Percentiles rank a stretch among this genome's conserved stretches.
Conservation (phyloP, 768 basidiomycete genomes). For the Tylopilus sp. region DNA sequence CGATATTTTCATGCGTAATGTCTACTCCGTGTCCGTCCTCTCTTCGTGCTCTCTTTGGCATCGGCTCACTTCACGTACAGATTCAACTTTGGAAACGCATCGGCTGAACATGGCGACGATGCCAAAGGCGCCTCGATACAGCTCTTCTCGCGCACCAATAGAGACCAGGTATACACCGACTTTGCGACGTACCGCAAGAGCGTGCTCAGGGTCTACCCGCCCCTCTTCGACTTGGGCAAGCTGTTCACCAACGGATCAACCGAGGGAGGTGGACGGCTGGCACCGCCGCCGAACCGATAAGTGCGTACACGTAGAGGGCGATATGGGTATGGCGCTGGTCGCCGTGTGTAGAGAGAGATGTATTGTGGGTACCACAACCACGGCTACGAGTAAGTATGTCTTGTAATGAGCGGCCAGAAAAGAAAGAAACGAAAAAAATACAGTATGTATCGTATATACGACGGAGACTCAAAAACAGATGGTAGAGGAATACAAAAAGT, state of each 20-base stretch:
- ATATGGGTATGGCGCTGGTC: not conserved
- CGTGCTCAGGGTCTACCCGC: constrained; percentile 16
- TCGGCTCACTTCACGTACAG: constrained; percentile 13
- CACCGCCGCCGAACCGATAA: constrained; percentile 3
- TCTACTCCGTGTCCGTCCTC: constrained; percentile 38
- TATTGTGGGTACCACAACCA: not conserved
- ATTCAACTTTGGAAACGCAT: constrained; percentile 41
- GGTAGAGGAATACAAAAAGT: too few relatives aligned
- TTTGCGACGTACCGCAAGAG: constrained; percentile 16
- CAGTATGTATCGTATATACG: constrained; percentile 14
- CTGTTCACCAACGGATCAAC: constrained; percentile 21
- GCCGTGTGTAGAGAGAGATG: not conserved
- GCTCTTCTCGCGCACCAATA: constrained; percentile 36
- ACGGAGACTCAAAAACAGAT: not conserved
- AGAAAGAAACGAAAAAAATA: constrained; percentile 14
- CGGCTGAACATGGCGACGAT: constrained; percentile 10
- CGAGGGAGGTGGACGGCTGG: constrained; percentile 17
- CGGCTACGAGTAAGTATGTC: not conserved
- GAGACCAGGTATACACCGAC: constrained; percentile 31
- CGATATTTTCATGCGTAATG: constrained; percentile 44
- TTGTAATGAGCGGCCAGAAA: not conserved
- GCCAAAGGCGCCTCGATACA: constrained; percentile 37
- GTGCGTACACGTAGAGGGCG: too few relatives aligned
- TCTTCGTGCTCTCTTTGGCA: not conserved
- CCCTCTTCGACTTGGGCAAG: constrained; percentile 23